Evolutionary conservation across 2,329 filamentous ascomycete genomes (phyloP), one percentile per base, ranked within the genome.

Genomic region (Colletotrichum australisinense): DNA sequence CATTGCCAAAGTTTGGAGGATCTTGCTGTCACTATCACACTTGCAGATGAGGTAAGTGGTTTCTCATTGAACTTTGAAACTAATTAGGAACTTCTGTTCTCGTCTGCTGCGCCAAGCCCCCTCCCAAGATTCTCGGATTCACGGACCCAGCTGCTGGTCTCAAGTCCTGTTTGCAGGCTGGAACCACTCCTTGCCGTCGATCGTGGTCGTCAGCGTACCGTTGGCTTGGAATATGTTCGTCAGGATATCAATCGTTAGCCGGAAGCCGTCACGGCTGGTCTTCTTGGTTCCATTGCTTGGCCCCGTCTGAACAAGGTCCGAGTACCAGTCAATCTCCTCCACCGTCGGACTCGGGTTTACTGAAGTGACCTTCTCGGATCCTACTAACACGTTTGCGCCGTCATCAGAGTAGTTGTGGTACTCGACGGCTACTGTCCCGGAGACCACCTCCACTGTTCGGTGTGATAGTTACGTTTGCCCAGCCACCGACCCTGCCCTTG

Each of bases 141-240:
- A 7, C 22, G 14, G 52, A 56, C 6, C 46, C 9, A 32, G 24
- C 26, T 19, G 35, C 42, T 53, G 22, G 42, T 35, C 24, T 64
- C 11, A 82, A 7, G 80, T 78, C 6, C 79, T 80, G 71, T 84
- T 83, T 0, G 74, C 76, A 6, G 84, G 84, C 75, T 86, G 85
- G 4, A 76, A 68, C 74, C 83, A 86, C 30, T 72, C 74, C 1
- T 78, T 74, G 0, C 82, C 84, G 69, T 84, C 80, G 35, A 85
- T 67, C 0, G 77, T 81, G 1, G 83, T 86, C 2, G 76, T 81
- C 67, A 86, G 65, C 0, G 81, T 83, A 1, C 85, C 85, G 70
- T 82, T 85, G 0, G 84, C 83, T 8, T 83, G 72, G 74, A 86
- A 85, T 0, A 83, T 78, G 53, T 86, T 86, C 4, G 69, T 75